Evolutionary conservation across 2,329 filamentous ascomycete genomes (phyloP).

Genomic region (Diaporthe eres): DNA sequence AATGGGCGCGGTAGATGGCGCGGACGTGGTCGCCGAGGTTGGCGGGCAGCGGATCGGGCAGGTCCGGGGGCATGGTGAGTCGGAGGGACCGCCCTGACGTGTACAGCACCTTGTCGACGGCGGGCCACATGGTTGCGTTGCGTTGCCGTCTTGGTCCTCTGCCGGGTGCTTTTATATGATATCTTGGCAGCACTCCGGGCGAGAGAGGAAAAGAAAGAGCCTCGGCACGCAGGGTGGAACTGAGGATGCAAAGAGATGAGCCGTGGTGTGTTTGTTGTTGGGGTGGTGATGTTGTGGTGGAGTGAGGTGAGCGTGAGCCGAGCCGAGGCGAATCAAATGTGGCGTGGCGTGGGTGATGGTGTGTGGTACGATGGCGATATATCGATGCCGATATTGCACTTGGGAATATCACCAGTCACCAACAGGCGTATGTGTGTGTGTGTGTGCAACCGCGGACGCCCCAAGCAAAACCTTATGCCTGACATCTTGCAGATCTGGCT

Average conservation of each 20-base stretch:
- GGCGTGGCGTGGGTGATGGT: conserved; percentile 9
- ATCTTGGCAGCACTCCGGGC: neutral
- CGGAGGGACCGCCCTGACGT: conserved; percentile 21
- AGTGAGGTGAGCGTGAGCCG: neutral
- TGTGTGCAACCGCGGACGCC: neutral
- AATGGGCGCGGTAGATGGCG: conserved; percentile 42
- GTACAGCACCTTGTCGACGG: conserved; percentile 7
- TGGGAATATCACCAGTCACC: neutral
- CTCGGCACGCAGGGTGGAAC: neutral
- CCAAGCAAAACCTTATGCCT: neutral
- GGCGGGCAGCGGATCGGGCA: conserved; percentile 9
- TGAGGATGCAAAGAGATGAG: neutral
- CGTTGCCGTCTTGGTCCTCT: neutral
- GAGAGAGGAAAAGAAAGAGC: neutral
- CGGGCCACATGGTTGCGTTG: conserved; percentile 32
- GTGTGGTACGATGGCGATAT: neutral
- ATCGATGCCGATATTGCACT: neutral
- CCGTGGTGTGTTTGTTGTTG: conserved; percentile 1
- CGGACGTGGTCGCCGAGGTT: conserved; percentile 38
- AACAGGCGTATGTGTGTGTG: neutral
- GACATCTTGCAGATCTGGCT: conserved; percentile 8
- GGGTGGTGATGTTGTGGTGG: conserved; percentile 5
- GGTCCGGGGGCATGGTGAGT: conserved; percentile 20
- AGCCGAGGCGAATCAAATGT: conserved; percentile 1
- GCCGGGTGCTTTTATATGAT: neutral